These are phyloP conservation scores for Starmerella roubikii DNA, from an alignment of 805 yeast genomes.

Conservation along the genomic window DNA sequence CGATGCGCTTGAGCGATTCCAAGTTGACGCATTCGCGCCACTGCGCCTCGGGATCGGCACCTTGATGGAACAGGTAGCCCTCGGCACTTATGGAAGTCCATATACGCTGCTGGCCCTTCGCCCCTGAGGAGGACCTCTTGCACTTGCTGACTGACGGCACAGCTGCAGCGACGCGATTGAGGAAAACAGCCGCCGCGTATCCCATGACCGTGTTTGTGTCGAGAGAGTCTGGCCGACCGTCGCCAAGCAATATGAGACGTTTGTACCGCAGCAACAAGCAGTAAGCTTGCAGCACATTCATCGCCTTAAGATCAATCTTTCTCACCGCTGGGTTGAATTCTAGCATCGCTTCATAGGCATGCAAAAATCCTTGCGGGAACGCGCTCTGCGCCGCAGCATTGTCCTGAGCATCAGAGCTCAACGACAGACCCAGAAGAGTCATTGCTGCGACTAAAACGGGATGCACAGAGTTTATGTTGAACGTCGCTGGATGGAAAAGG, in stretches of 20 bases:
- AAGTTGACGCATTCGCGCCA: slow-evolving; percentile 38
- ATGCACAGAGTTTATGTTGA: slow-evolving; percentile 19
- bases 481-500: slow-evolving; percentile 23
- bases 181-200: slow-evolving; percentile 19
- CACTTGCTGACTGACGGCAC: slow-evolving; percentile 16
- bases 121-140: too few relatives aligned
- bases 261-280: slow-evolving; percentile 23
- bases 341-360: slow-evolving; percentile 18
- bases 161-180: slow-evolving; percentile 17
- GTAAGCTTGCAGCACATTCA: slow-evolving; percentile 24
- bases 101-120: slow-evolving; percentile 15
- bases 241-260: slow-evolving; percentile 18
- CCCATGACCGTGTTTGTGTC: slow-evolving; percentile 14
- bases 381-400: slow-evolving; percentile 15
- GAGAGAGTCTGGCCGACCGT: slow-evolving; percentile 6
- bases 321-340: too few relatives aligned
- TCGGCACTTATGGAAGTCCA: slow-evolving; percentile 20
- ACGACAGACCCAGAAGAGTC: slow-evolving; percentile 23
- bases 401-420: slow-evolving; percentile 12
- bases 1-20: slow-evolving; percentile 32
- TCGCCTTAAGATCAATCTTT: slow-evolving; percentile 9
- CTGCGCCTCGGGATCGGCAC: slow-evolving; percentile 22
- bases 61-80: slow-evolving; percentile 22
- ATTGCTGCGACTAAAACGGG: slow-evolving; percentile 22
- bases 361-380: slow-evolving; percentile 17